A percentile compares a stretch with the other conserved stretches of the same genome.
These are phyloP conservation scores for Seiridium cupressi DNA, from an alignment of 2,329 filamentous ascomycete species.

Conservation along the genomic window DNA sequence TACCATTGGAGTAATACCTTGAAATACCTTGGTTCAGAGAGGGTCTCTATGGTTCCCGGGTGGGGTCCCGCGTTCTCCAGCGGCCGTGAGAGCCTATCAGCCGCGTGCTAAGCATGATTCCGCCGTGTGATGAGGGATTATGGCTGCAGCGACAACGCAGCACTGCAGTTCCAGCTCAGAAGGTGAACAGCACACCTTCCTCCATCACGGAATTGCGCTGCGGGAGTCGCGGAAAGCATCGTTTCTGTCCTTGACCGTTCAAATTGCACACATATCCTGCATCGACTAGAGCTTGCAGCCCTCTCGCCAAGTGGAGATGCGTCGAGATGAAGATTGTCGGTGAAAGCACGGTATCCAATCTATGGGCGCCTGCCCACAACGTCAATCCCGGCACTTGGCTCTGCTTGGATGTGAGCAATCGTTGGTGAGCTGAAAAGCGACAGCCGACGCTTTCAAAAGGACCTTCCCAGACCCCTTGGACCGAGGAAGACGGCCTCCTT, in stretches of 20 bases:
- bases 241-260: not conserved
- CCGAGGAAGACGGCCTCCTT: not conserved
- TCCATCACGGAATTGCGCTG: not conserved
- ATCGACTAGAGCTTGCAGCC: not conserved
- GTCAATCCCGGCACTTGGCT: not conserved
- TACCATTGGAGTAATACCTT: constrained; percentile 37
- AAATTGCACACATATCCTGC: not conserved
- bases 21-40: constrained; percentile 39
- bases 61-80: constrained; percentile 29
- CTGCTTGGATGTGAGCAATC: not conserved
- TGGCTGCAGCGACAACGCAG: constrained; percentile 41
- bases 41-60: constrained; percentile 27
- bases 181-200: constrained; percentile 10
- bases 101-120: constrained; percentile 21
- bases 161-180: constrained; percentile 29
- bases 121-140: constrained; percentile 37
- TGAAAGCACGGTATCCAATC: not conserved
- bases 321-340: constrained; percentile 2
- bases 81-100: constrained; percentile 40
- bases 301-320: not conserved
- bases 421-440: not conserved
- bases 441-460: not conserved
- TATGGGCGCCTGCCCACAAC: not conserved
- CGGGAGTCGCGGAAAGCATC: constrained; percentile 5
- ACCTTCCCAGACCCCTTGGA: not conserved